Evolutionary conservation across 2,329 filamentous ascomycete genomes (phyloP).

Genomic region (Scytalidium lignicola): DNA sequence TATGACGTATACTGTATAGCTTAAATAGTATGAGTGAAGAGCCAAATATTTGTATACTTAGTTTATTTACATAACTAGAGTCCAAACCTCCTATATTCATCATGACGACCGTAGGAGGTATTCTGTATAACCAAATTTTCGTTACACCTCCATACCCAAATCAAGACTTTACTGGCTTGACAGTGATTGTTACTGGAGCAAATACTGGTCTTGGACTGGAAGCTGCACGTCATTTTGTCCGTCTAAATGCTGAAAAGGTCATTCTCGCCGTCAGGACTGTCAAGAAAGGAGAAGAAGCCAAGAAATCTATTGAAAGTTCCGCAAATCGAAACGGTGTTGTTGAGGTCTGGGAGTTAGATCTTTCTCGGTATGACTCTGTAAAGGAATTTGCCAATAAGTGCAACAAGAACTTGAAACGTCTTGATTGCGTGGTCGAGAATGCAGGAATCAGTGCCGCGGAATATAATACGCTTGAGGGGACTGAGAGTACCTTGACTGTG

Average conservation of each 20-base stretch:
- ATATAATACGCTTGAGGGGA: conserved; percentile 11
- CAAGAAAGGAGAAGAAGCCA: conserved; percentile 37
- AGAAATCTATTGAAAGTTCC: conserved; percentile 25
- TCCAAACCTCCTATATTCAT: background rate
- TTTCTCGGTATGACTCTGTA: conserved; percentile 11
- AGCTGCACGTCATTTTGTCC: conserved; percentile 29
- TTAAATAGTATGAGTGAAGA: no score
- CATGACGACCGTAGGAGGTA: background rate
- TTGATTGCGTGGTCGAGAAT: conserved; percentile 9
- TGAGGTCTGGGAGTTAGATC: conserved; percentile 15
- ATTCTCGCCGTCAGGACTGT: conserved; percentile 34
- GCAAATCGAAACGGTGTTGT: background rate
- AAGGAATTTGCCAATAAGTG: conserved; percentile 5
- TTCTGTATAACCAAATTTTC: conserved; percentile 8
- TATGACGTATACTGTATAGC: no score
- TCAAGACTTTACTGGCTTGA: conserved; percentile 19
- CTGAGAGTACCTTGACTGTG: conserved; percentile 15
- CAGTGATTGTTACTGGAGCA: conserved; percentile 35
- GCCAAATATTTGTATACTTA: no score
- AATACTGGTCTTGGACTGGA: conserved; percentile 37
- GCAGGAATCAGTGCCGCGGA: conserved; percentile 2
- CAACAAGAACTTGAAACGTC: background rate
- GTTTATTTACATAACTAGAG: background rate
- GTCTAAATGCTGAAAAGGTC: conserved; percentile 27
- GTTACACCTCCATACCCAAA: conserved; percentile 19